phyloP scores from a whole-genome alignment of 2,329 filamentous ascomycete genomes.

The Exophiala sp. region DNA sequence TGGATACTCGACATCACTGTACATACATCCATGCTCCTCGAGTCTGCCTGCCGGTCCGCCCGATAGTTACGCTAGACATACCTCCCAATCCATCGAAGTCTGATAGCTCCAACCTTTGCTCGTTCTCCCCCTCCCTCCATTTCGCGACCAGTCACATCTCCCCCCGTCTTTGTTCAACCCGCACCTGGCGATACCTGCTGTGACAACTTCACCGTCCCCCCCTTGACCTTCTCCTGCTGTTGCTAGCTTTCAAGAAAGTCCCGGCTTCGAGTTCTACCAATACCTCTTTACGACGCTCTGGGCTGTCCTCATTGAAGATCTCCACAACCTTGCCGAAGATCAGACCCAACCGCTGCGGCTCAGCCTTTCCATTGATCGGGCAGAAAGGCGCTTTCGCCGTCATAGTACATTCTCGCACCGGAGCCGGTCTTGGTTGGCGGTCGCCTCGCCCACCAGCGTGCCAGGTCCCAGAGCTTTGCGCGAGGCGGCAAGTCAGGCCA shows the following conservation, averaged over 20 bases:
- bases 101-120: slow-evolving; percentile 2
- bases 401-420: not conserved
- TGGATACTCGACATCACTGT: no score
- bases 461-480: slow-evolving; percentile 13
- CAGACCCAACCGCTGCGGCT: slow-evolving; percentile 11
- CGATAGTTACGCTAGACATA: slow-evolving; percentile 5
- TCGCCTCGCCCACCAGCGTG: not conserved
- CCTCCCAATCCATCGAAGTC: not conserved
- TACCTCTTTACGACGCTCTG: not conserved
- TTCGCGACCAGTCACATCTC: slow-evolving; percentile 11
- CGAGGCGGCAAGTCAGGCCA: slow-evolving; percentile 10
- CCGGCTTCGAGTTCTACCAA: slow-evolving; percentile 5
- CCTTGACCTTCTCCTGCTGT: slow-evolving; percentile 11
- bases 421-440: not conserved
- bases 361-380: not conserved
- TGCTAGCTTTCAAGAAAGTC: slow-evolving; percentile 1
- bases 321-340: slow-evolving; percentile 3
- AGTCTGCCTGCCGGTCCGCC: slow-evolving; percentile 18
- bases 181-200: slow-evolving; percentile 3
- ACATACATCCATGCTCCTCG: not conserved
- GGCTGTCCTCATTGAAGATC: not conserved
- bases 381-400: not conserved
- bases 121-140: not conserved
- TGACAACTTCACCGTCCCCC: slow-evolving; percentile 3
- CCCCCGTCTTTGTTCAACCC: slow-evolving; percentile 1